Evolutionary conservation across 1,139 yeast species (phyloP), one percentile per base, ranked within the genome.

Genomic region (Candida pseudocylindracea): DNA sequence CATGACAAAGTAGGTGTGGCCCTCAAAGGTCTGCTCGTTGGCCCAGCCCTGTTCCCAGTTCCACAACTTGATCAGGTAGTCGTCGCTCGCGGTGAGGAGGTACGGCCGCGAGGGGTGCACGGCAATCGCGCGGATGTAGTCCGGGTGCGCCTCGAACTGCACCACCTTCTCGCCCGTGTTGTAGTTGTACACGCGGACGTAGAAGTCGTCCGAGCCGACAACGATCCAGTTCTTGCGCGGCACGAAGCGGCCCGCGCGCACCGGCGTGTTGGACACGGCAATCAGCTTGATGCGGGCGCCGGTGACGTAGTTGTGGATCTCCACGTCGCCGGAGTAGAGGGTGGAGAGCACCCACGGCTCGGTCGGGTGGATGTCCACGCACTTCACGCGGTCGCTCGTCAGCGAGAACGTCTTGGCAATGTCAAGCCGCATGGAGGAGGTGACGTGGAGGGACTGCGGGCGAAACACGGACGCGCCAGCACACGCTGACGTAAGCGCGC

Each of bases 71-170:
- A 91, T 69, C 30, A 92, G 68, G 59, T 79, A 70, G 52, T 88
- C 98, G 55, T 88, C 98, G 34, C 92, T 75, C 33, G 88, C 80
- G 5, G 96, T 78, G 45, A 88, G 62, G 34, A 88, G 63, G 44
- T 78, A 79, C 13, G 96, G 91, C 53, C 79, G 79, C 29, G 91
- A 64, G 31, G 96, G 96, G 54, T 88, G 98, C 30, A 88, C 93
- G 8, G 93, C 88, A 43, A 88, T 67, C 34, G 80, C 71, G 52
- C 98, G 73, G 46, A 88, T 79, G 52, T 88, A 91, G 53, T 91
- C 98, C 7, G 94, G 94, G 49, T 88, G 98, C 6, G 95, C 98
- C 56, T 91, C 98, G 48, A 85, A 88, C 55, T 85, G 96, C 32
- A 79, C 67, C 39, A 91, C 67, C 52, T 81, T 83, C 53, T 88